Percentiles rank a stretch among this genome's conserved stretches.
phyloP scores from a whole-genome alignment of 2,329 filamentous ascomycete genomes.

The Aspergillus brunneoviolaceus region DNA sequence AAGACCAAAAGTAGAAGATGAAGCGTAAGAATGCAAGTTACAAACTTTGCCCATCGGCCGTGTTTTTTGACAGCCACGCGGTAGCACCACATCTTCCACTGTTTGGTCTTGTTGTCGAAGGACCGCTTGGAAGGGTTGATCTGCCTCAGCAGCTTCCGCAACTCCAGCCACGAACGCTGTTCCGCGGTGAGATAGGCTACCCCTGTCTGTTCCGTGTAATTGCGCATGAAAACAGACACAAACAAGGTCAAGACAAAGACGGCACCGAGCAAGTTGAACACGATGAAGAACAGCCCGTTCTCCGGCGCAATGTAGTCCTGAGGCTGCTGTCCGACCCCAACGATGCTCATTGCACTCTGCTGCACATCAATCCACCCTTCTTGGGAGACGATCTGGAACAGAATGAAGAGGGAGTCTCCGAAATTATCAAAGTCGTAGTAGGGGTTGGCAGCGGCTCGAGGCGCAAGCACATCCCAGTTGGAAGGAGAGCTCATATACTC shows the following conservation, averaged over 20 bases:
- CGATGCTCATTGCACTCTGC: slow-evolving; percentile 78
- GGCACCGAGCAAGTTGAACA: slow-evolving; percentile 93
- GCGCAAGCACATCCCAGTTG: slow-evolving; percentile 81
- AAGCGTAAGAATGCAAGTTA: slow-evolving; percentile 75
- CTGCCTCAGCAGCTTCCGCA: slow-evolving; percentile 86
- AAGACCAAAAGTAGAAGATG: slow-evolving; percentile 81
- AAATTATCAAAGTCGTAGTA: slow-evolving; percentile 96
- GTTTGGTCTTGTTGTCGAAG: slow-evolving; percentile 70
- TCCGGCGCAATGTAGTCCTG: slow-evolving; percentile 67
- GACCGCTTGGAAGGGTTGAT: slow-evolving; percentile 94
- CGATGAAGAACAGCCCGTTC: slow-evolving; percentile 90
- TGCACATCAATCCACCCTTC: slow-evolving; percentile 98
- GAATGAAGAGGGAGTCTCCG: slow-evolving; percentile 86
- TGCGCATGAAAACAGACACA: slow-evolving; percentile 99
- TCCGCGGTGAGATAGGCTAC: slow-evolving; percentile 95
- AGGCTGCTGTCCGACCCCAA: slow-evolving; percentile 72
- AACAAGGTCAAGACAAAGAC: slow-evolving; percentile 97
- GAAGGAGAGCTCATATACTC: slow-evolving; percentile 78
- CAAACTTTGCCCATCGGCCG: slow-evolving; percentile 82
- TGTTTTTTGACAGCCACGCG: slow-evolving; percentile 90
- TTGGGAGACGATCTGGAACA: slow-evolving; percentile 98
- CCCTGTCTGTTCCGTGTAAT: slow-evolving; percentile 97
- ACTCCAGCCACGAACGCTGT: slow-evolving; percentile 92
- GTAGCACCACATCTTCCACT: slow-evolving; percentile 92
- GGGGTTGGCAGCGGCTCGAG: slow-evolving; percentile 75